Evolutionary conservation across 495 filamentous ascomycete species (phyloP).

Genomic region (Aspergillus saccharolyticus): DNA sequence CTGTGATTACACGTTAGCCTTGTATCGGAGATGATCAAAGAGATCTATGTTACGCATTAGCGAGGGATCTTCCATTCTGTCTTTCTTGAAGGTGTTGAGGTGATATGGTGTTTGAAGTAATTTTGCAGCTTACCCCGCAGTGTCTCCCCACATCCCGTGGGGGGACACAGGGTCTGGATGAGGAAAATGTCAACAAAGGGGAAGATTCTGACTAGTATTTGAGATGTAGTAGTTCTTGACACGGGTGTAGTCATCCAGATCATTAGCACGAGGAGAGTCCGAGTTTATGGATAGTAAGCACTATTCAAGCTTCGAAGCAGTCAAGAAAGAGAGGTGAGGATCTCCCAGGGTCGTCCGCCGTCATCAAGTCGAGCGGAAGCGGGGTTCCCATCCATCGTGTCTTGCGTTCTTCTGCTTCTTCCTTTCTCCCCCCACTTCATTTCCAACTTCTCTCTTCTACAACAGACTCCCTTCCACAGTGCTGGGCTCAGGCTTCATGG

Average conservation of each 20-base stretch:
- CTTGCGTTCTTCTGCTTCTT: not conserved
- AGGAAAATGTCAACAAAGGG: not conserved
- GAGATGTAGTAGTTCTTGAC: not conserved
- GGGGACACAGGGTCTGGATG: not conserved
- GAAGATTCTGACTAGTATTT: too few relatives aligned
- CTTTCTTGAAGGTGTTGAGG: not conserved
- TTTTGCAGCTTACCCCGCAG: too few relatives aligned
- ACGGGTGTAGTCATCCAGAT: not conserved
- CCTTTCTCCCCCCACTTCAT: not conserved
- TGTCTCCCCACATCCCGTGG: not conserved
- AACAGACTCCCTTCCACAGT: not conserved
- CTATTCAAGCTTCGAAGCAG: not conserved
- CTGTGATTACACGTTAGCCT: too few relatives aligned
- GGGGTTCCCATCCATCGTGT: conserved; percentile 9
- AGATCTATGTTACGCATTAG: too few relatives aligned
- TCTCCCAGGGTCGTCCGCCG: not conserved
- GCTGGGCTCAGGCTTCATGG: not conserved
- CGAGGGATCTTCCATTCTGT: too few relatives aligned
- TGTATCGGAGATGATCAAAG: too few relatives aligned
- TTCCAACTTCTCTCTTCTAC: not conserved
- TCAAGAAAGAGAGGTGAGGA: not conserved
- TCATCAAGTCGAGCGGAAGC: conserved; percentile 9
- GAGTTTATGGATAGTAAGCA: not conserved
- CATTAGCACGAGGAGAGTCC: not conserved
- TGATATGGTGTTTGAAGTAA: too few relatives aligned